These are phyloP conservation scores for Isatis lusitanica DNA, from an alignment of 441 rosid species.

Conservation along the genomic window DNA sequence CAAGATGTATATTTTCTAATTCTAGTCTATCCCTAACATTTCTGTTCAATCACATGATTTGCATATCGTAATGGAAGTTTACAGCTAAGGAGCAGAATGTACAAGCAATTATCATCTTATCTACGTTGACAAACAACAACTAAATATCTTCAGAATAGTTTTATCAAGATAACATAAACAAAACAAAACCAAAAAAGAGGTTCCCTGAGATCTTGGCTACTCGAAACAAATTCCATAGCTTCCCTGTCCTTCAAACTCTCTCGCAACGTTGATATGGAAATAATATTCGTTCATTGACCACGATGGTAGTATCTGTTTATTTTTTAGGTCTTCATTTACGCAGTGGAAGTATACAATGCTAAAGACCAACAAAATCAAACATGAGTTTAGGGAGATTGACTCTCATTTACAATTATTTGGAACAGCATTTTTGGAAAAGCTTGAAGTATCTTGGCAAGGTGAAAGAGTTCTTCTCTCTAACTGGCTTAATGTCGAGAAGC, in stretches of 20 bases:
- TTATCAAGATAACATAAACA: not conserved
- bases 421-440: no score
- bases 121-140: not conserved
- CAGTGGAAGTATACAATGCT: not conserved
- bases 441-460: not conserved
- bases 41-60: slow-evolving; percentile 5
- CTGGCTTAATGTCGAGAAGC: not conserved
- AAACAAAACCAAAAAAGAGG: not conserved
- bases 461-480: not conserved
- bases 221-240: not conserved
- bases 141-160: not conserved
- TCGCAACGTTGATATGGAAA: not conserved
- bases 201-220: not conserved
- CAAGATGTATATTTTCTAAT: not conserved
- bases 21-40: not conserved
- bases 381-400: not conserved
- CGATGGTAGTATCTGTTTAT: not conserved
- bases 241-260: not conserved
- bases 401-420: not conserved
- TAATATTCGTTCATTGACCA: not conserved
- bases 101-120: not conserved
- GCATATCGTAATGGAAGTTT: slow-evolving; percentile 3
- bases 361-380: not conserved
- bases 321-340: no score
- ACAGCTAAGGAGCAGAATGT: slow-evolving; percentile 12